Evolutionary conservation across 495 filamentous ascomycete genomes (phyloP).

Genomic region (Rhizodiscina lignyota): DNA sequence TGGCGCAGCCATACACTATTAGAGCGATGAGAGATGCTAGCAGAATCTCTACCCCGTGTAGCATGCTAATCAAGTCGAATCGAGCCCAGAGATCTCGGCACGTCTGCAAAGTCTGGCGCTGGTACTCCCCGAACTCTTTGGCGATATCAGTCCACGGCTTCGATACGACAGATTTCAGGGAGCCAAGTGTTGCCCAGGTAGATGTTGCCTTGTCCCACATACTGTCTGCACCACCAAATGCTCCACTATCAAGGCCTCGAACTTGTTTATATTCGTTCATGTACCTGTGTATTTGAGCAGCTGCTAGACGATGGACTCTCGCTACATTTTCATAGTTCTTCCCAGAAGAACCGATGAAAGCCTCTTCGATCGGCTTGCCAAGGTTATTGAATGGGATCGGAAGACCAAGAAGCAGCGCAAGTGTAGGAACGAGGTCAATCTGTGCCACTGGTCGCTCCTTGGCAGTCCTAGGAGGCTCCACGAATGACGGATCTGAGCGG

Average conservation of each 20-base stretch:
- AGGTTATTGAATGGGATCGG: slow-evolving; percentile 96
- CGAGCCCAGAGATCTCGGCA: slow-evolving; percentile 79
- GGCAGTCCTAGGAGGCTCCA: slow-evolving; percentile 51
- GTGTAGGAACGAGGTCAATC: slow-evolving; percentile 87
- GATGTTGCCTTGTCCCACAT: slow-evolving; percentile 42
- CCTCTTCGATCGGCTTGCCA: slow-evolving; percentile 87
- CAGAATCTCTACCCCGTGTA: slow-evolving; percentile 56
- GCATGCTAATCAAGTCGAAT: slow-evolving; percentile 77
- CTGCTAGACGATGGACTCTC: slow-evolving; percentile 54
- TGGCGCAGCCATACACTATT: slow-evolving; percentile 50
- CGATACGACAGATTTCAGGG: slow-evolving; percentile 23
- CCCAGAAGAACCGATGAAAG: slow-evolving; percentile 55
- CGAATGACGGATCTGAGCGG: slow-evolving; percentile 41
- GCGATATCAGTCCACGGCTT: slow-evolving; percentile 27
- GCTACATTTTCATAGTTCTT: slow-evolving; percentile 60
- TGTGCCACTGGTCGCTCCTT: slow-evolving; percentile 75
- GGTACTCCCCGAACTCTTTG: slow-evolving; percentile 51
- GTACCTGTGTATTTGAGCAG: slow-evolving; percentile 80
- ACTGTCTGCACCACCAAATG: slow-evolving; percentile 33
- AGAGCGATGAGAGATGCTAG: slow-evolving; percentile 47
- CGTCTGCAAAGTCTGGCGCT: slow-evolving; percentile 58
- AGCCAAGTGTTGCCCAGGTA: slow-evolving; percentile 22
- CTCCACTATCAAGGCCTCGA: slow-evolving; percentile 43
- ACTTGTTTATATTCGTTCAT: slow-evolving; percentile 48
- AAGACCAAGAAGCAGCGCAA: slow-evolving; percentile 72